Evolutionary conservation across 2,329 filamentous ascomycete species (phyloP), one percentile per base, ranked within the genome.

Genomic region (Periconia macrospinosa): DNA sequence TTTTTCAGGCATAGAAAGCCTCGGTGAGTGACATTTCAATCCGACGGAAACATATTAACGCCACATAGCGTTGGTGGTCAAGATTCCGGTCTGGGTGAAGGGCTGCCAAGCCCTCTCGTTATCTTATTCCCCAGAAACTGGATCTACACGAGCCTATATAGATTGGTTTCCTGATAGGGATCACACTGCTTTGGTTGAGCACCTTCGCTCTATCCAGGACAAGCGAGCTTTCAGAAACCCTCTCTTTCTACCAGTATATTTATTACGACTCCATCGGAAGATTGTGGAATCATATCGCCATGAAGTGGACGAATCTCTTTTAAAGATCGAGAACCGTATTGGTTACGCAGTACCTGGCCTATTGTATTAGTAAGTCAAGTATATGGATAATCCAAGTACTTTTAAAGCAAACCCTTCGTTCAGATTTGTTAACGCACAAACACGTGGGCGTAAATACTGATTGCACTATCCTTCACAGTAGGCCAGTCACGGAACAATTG

Each of bases 61-160:
- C 18, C 1, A 17, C 7, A 13, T 37, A 59, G 56, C 42, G 6
- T 30, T 59, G 18, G 30, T 55, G 18, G 42, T 57, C n/a, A 55
- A 50, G 43, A 47, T 59, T 15, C 47, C 49, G 30, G 44, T 55
- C 18, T 49, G 40, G 33, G 35, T 52, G 3, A 52, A 47, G 15
- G 54, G 54, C 35, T 55, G 46, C 19, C 52, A 59, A 18, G 49
- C 47, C 6, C 35, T 59, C 17, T 57, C 57, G n/a, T n/a, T 57
- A n/a, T 35, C 45, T 14, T 52, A 45, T 33, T 40, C 54, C 30
- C 15, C 17, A n/a, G 53, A 44, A 30, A 48, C 37, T 18, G 17
- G 27, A n/a, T 45, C 18, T 18, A 55, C 49, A 11, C 45, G 52
- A 30, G 54, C 48, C 10, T 53, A 55, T 41, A 17, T 57, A 6